Percentiles rank a stretch among this genome's conserved stretches.
Conservation (phyloP, 495 filamentous ascomycete species). For the Acidomyces sp. region DNA sequence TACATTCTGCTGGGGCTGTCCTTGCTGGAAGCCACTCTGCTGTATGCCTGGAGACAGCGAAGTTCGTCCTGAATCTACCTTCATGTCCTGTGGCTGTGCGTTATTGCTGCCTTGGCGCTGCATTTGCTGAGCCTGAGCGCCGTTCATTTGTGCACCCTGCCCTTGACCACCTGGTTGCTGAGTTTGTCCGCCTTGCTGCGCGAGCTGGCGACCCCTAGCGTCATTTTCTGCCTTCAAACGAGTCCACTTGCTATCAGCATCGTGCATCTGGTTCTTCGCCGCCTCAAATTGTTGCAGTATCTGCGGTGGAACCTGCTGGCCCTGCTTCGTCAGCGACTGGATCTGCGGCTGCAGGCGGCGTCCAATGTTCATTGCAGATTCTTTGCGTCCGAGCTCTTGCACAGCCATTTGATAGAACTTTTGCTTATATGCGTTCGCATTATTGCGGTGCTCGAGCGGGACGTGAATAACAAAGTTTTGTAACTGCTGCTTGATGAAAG, state of each 20-base stretch:
- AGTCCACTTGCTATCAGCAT: background rate
- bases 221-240: constrained; percentile 6
- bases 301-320: constrained; percentile 12
- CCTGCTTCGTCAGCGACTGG: constrained; percentile 4
- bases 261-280: background rate
- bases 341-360: background rate
- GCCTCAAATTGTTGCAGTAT: background rate
- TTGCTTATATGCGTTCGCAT: background rate
- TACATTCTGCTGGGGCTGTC: background rate
- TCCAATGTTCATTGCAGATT: background rate
- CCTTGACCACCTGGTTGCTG: background rate
- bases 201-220: background rate
- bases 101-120: constrained; percentile 4
- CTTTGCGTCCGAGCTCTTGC: background rate
- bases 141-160: background rate
- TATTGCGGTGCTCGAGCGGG: background rate
- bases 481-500: background rate
- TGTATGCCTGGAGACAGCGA: constrained; percentile 7
- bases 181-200: background rate
- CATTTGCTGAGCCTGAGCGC: background rate
- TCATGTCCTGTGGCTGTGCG: constrained; percentile 4
- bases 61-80: constrained; percentile 3
- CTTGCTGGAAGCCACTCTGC: constrained; percentile 10
- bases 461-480: background rate
- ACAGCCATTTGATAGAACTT: background rate